Evolutionary conservation across 257 asterid genomes (phyloP).

Genomic region (Voacanga thouarsii): DNA sequence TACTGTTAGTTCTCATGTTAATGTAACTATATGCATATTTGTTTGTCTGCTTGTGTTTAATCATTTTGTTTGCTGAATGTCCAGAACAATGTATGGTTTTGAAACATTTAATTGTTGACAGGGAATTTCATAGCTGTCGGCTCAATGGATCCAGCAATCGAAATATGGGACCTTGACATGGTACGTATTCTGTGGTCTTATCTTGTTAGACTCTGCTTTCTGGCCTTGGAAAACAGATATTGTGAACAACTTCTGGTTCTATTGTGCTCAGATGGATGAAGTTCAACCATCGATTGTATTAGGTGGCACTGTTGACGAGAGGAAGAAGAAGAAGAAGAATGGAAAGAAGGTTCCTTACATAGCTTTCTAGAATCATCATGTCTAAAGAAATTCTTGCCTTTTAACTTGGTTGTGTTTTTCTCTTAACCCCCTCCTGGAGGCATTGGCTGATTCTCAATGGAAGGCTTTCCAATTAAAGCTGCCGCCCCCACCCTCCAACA

Average conservation of each 20-base stretch:
- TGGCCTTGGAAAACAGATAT: not conserved
- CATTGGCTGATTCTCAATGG: too few species aligned
- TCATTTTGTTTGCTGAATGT: not conserved
- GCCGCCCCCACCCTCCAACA: not conserved
- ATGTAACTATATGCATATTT: not conserved
- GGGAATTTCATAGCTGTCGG: conserved; percentile 94
- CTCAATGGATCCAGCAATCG: conserved; percentile 86
- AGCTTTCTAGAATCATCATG: not conserved
- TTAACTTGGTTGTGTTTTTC: too few species aligned
- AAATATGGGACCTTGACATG: conserved; percentile 95
- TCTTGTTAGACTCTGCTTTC: not conserved
- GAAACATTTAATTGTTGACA: conserved; percentile 23
- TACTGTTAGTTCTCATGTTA: not conserved
- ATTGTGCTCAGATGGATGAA: conserved; percentile 67
- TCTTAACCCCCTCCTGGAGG: not conserved
- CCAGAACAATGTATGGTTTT: not conserved
- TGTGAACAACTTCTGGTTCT: conserved; percentile 3
- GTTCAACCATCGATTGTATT: conserved; percentile 73
- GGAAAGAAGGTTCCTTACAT: conserved; percentile 57
- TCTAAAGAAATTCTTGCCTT: not conserved
- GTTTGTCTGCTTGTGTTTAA: not conserved
- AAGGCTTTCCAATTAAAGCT: not conserved
- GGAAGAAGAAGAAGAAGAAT: conserved; percentile 57
- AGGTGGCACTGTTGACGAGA: conserved; percentile 75
- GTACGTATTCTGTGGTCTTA: conserved; percentile 38